Evolutionary conservation across 2,329 filamentous ascomycete genomes (phyloP).

Genomic region (Trichoderma koningiopsis): DNA sequence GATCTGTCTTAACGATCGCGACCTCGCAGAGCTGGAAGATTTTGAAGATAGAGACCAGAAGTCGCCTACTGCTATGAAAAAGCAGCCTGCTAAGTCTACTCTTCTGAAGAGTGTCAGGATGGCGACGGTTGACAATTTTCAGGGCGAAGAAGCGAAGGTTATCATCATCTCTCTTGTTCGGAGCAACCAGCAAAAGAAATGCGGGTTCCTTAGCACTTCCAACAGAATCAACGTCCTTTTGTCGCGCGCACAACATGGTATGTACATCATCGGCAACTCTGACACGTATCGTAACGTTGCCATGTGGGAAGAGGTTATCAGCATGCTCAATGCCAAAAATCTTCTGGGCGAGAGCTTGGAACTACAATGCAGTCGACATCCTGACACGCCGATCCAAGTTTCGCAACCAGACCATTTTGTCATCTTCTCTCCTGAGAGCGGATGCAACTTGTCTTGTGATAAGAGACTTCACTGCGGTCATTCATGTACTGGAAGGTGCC

Average conservation of each 20-base stretch:
- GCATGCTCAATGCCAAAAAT: slow-evolving; percentile 47
- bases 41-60: slow-evolving; percentile 34
- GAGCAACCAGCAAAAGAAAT: slow-evolving; percentile 60
- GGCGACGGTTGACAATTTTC: slow-evolving; percentile 74
- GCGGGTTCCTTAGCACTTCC: slow-evolving; percentile 66
- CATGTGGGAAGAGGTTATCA: slow-evolving; percentile 66
- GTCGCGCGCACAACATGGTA: slow-evolving; percentile 66
- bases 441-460: slow-evolving; percentile 57
- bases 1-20: slow-evolving; percentile 65
- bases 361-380: slow-evolving; percentile 64
- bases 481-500: slow-evolving; percentile 48
- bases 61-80: background rate
- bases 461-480: slow-evolving; percentile 53
- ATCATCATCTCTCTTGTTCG: slow-evolving; percentile 71
- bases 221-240: slow-evolving; percentile 73
- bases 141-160: slow-evolving; percentile 74
- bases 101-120: slow-evolving; percentile 54
- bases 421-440: slow-evolving; percentile 61
- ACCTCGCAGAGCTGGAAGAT: slow-evolving; percentile 55
- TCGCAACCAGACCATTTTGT: slow-evolving; percentile 60
- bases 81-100: background rate
- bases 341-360: slow-evolving; percentile 48
- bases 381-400: slow-evolving; percentile 51
- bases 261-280: slow-evolving; percentile 71
- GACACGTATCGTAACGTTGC: slow-evolving; percentile 56